Evolutionary conservation across 805 yeast genomes (phyloP).

Genomic region (Saccharomycopsis sp.): DNA sequence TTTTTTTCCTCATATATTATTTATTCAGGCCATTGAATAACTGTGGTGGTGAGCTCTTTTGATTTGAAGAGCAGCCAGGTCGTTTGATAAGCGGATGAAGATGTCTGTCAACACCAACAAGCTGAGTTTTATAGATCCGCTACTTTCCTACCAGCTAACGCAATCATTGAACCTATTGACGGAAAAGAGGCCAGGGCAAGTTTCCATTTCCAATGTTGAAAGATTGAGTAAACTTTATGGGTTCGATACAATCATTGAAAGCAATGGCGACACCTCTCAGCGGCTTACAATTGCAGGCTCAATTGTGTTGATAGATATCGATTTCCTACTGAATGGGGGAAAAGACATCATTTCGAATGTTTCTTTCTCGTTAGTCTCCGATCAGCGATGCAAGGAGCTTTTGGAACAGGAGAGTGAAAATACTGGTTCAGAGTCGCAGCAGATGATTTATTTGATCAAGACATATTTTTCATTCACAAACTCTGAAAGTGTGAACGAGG

Average conservation of each 20-base stretch:
- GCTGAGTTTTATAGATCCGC: constrained; percentile 12
- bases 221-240: constrained; percentile 17
- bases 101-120: no score
- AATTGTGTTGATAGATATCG: constrained; percentile 31
- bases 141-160: constrained; percentile 9
- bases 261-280: constrained; percentile 16
- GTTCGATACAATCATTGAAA: constrained; percentile 11
- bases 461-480: no score
- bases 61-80: no score
- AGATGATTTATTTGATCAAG: no score
- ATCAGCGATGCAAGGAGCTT: constrained; percentile 5
- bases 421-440: no score
- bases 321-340: constrained; percentile 21
- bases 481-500: no score
- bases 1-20: no score
- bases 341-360: constrained; percentile 25
- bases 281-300: constrained; percentile 30
- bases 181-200: constrained; percentile 17
- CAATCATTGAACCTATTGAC: constrained; percentile 5
- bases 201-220: constrained; percentile 13
- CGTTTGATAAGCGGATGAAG: no score
- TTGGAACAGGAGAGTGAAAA: constrained; percentile 1
- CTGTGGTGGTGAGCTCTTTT: no score
- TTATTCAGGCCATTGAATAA: no score
- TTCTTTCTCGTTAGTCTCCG: constrained; percentile 23